Base-by-base conservation (phyloP, 768 basidiomycete genomes). In the Dentipellis sp. region DNA sequence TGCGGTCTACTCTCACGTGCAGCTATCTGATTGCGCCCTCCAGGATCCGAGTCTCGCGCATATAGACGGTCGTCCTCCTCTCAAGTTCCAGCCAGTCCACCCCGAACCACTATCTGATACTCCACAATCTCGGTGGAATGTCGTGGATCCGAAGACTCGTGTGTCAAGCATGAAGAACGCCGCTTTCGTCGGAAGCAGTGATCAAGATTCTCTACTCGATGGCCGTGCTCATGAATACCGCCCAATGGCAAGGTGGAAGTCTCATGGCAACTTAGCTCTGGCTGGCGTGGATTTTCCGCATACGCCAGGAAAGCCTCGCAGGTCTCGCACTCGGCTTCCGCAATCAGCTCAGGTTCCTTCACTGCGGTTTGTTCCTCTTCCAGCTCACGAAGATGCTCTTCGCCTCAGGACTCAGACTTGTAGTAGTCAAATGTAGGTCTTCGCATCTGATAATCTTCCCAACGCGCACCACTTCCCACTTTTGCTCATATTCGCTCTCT, bases 1-100 rank as follows among this genome's bases (percentile, higher is more conserved):
- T n/a, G 60, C 56, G 34, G 51, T 62, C 37, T 62, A 57, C 48
- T 59, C 60, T 38, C 53, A 47, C 16, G 59, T 59, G 23, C 37
- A 47, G 12, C 40, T 51, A 17, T 37, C 52, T 4, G 53, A 37
- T 14, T 50, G 38, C 17, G 47, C 42, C 8, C 39, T 7, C 23
- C 55, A 21, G 17, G 45, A 52, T 48, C 34, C 22, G 8, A 16
- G 5, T 14, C 29, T 52, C 14, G 52, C 49, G 59, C 59, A 56
- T 56, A 56, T 56, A 59, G 37, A 40, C 37, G 40, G n/a, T 49
- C 56, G 56, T n/a, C 60, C 35, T 19, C 58, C 60, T 10, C 54
- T 62, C 23, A 51, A 50, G 10, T 62, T 62, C 51, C 21, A 52
- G 39, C 56, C 58, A 16, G 56, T 51, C 3, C 36, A 29, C 29